A percentile compares a stretch with the other conserved stretches of the same genome.
Conservation (phyloP, 768 basidiomycete genomes). For the Pilatotrama ljubarskyi region DNA sequence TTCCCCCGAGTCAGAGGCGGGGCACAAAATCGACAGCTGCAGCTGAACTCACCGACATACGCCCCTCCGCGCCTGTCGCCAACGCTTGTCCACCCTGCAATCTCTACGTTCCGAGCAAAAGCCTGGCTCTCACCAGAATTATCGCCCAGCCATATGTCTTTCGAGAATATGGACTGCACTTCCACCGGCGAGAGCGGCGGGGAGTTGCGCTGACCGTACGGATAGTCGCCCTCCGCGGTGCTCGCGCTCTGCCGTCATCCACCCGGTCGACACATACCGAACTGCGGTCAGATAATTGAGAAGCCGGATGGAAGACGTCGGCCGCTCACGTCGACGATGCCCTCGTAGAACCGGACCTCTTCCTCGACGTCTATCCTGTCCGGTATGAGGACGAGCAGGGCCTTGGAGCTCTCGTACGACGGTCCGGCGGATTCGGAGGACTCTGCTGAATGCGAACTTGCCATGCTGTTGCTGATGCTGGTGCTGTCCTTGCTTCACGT, state of each 20-base stretch:
- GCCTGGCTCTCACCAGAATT: conserved; percentile 51
- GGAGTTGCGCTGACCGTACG: conserved; percentile 12
- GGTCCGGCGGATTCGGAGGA: conserved; percentile 9
- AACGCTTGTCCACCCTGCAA: conserved; percentile 72
- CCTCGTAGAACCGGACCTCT: conserved; percentile 65
- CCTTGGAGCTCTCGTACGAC: conserved; percentile 43
- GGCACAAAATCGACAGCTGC: neutral
- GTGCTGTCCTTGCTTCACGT: neutral
- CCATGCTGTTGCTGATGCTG: neutral
- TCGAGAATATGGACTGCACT: conserved; percentile 58
- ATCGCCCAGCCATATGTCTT: conserved; percentile 71
- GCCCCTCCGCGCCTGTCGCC: conserved; percentile 65
- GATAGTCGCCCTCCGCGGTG: conserved; percentile 10
- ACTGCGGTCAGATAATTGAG: conserved; percentile 7
- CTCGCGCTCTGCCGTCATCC: conserved; percentile 9
- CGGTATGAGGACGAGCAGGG: conserved; percentile 55
- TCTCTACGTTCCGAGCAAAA: conserved; percentile 66
- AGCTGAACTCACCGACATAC: conserved; percentile 54
- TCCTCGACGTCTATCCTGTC: conserved; percentile 65
- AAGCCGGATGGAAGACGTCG: neutral
- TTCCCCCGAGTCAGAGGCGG: neutral
- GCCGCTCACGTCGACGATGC: conserved; percentile 50
- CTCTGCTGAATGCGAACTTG: conserved; percentile 10
- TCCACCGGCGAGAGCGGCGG: conserved; percentile 16
- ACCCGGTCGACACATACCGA: too few relatives aligned